Evolutionary conservation across 495 filamentous ascomycete genomes (phyloP).

Genomic region (Aspergillus taichungensis): DNA sequence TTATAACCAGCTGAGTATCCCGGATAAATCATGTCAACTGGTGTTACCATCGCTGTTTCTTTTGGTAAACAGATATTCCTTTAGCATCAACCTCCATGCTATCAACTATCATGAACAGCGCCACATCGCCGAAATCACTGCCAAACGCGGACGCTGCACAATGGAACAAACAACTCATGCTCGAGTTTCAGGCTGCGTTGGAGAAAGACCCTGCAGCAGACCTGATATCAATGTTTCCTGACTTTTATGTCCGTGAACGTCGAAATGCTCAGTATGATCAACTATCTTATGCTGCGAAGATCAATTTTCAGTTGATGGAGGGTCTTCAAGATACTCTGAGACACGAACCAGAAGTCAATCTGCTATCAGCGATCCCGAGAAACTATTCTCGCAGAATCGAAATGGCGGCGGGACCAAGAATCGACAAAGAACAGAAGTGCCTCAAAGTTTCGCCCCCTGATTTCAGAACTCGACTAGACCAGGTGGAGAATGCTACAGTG

Average conservation of each 20-base stretch:
- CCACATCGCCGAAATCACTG: no score
- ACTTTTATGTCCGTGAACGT: conserved; percentile 9
- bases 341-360: conserved; percentile 12
- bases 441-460: background rate
- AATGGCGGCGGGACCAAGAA: conserved; percentile 9
- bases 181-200: conserved; percentile 8
- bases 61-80: no score
- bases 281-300: conserved; percentile 5
- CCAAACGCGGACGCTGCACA: conserved; percentile 6
- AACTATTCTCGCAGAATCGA: conserved; percentile 9
- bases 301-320: conserved; percentile 8
- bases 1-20: no score
- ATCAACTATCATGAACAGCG: no score
- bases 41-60: no score
- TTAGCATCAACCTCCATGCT: no score
- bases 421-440: no score
- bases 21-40: no score
- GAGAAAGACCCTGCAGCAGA: conserved; percentile 10
- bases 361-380: conserved; percentile 9
- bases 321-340: conserved; percentile 5
- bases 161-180: conserved; percentile 16
- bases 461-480: conserved; percentile 7
- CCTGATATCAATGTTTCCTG: conserved; percentile 11
- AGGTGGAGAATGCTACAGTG: conserved; percentile 4
- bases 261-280: conserved; percentile 5